Evolutionary conservation across 2,329 filamentous ascomycete species (phyloP).

Genomic region (Samsoniella hepiali): DNA sequence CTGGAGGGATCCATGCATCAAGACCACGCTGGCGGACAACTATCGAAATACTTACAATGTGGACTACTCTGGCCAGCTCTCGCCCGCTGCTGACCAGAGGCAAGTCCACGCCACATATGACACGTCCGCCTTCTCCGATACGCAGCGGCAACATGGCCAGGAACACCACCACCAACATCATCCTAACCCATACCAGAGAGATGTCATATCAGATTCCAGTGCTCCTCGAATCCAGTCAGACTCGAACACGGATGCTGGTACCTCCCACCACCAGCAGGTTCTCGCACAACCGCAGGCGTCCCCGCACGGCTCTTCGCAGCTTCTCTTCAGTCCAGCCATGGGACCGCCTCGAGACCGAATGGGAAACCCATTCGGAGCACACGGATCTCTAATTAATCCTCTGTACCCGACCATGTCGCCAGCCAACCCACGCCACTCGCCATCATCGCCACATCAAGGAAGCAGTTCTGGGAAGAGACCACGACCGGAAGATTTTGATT

Average conservation of each 20-base stretch:
- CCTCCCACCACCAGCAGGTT: constrained; percentile 12
- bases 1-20: constrained; percentile 73
- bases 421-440: constrained; percentile 31
- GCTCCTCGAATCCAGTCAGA: constrained; percentile 17
- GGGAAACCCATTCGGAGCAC: constrained; percentile 51
- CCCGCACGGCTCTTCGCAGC: constrained; percentile 16
- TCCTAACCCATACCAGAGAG: constrained; percentile 14
- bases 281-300: constrained; percentile 18
- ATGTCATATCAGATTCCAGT: constrained; percentile 11
- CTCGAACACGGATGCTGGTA: background rate
- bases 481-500: constrained; percentile 57
- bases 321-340: constrained; percentile 34
- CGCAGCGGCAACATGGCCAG: constrained; percentile 35
- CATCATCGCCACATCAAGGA: constrained; percentile 32
- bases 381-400: constrained; percentile 48
- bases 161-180: constrained; percentile 27
- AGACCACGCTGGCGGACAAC: constrained; percentile 69
- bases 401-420: constrained; percentile 51
- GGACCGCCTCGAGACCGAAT: constrained; percentile 53
- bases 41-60: constrained; percentile 74
- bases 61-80: constrained; percentile 68
- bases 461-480: constrained; percentile 44
- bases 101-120: constrained; percentile 64
- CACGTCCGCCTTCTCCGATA: constrained; percentile 36
- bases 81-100: constrained; percentile 62